A percentile compares a stretch with the other conserved stretches of the same genome.
Conservation (phyloP, 768 basidiomycete species). For the Polyporus arcularius region DNA sequence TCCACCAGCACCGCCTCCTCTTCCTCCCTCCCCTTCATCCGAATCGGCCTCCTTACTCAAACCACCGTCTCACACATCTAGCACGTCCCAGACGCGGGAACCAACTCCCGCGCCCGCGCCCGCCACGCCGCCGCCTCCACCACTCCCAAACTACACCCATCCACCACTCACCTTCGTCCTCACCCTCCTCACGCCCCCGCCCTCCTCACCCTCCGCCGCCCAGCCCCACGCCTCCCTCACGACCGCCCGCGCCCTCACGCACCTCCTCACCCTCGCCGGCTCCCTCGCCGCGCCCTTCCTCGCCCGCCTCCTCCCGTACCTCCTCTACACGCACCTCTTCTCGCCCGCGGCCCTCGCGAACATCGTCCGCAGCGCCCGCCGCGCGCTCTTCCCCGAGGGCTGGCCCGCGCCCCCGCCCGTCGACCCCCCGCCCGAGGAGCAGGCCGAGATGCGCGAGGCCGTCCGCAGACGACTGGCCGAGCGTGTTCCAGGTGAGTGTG, state of each 20-base stretch:
- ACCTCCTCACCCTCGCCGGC: constrained; percentile 27
- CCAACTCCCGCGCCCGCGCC: constrained; percentile 2
- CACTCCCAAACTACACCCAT: constrained; percentile 23
- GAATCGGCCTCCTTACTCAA: constrained; percentile 7
- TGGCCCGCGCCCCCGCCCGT: constrained; percentile 74
- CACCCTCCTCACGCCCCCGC: constrained; percentile 28
- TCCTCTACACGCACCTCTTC: constrained; percentile 58
- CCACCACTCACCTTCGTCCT: constrained; percentile 28
- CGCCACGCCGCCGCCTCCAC: constrained; percentile 21
- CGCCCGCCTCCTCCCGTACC: constrained; percentile 58
- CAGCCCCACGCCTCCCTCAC: constrained; percentile 31
- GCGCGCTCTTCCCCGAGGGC: constrained; percentile 84
- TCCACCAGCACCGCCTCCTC: not conserved
- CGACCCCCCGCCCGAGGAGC: constrained; percentile 80
- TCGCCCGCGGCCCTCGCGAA: constrained; percentile 54
- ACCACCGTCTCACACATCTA: constrained; percentile 6
- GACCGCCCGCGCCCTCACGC: constrained; percentile 24
- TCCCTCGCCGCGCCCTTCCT: constrained; percentile 26
- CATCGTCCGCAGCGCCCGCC: constrained; percentile 57
- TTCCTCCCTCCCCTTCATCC: constrained; percentile 9
- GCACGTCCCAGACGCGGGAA: not conserved
- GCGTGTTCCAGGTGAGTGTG: constrained; percentile 44
- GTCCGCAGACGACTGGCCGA: constrained; percentile 42
- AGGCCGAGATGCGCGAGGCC: constrained; percentile 50
- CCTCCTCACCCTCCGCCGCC: constrained; percentile 20